Conservation (phyloP, 208 protist genomes). For the Endotrypanum monterogeii region DNA sequence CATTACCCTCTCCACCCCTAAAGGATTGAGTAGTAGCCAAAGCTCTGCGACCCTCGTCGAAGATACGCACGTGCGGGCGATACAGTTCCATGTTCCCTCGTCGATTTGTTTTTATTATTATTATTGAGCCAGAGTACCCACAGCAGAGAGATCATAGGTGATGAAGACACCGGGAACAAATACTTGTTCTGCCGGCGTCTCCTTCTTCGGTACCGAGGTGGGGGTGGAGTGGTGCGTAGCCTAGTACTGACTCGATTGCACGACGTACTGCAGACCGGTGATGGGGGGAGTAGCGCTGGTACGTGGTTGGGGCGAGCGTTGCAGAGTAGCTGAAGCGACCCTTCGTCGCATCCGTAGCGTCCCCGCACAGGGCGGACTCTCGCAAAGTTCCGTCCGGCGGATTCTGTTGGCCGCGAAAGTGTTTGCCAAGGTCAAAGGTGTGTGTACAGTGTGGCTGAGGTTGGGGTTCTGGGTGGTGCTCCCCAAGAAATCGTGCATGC, state of each 20-base stretch:
- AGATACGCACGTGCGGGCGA: neutral
- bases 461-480: conserved; percentile 57
- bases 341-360: conserved; percentile 39
- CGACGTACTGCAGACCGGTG: conserved; percentile 20
- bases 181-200: neutral
- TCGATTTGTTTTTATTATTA: conserved; percentile 17
- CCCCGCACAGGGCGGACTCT: conserved; percentile 24
- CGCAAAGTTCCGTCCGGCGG: conserved; percentile 65
- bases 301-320: conserved; percentile 87
- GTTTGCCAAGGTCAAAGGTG: conserved; percentile 76
- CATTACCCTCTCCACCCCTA: no score
- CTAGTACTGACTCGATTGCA: conserved; percentile 90
- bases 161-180: conserved; percentile 85
- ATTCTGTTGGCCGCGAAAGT: conserved; percentile 76
- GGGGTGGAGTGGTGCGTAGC: conserved; percentile 86
- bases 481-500: conserved; percentile 62
- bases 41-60: neutral
- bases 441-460: conserved; percentile 80
- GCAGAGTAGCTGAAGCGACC: conserved; percentile 90
- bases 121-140: conserved; percentile 62
- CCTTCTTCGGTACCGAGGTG: conserved; percentile 2
- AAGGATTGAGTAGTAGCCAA: neutral
- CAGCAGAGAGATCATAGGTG: conserved; percentile 87
- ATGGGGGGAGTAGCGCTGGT: conserved; percentile 48
- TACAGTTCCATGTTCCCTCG: neutral